phyloP scores from a whole-genome alignment of 2,329 filamentous ascomycete species.

The Lasiodiplodia sp. region DNA sequence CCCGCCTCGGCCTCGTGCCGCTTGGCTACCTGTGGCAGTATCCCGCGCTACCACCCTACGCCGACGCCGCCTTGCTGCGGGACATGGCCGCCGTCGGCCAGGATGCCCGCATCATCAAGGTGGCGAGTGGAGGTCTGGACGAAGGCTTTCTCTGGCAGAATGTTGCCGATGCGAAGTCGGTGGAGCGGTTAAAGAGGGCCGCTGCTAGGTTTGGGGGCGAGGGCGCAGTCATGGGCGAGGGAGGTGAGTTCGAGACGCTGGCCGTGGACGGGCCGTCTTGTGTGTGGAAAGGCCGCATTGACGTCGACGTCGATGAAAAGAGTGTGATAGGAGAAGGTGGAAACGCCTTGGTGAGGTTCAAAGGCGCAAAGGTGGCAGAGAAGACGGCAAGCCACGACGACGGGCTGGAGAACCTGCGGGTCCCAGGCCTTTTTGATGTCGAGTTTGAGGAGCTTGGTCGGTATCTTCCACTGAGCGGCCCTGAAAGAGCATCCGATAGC shows the following conservation, averaged over 20 bases:
- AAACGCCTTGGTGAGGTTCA: conserved; percentile 73
- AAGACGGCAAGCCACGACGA: conserved; percentile 45
- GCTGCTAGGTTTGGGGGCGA: conserved; percentile 72
- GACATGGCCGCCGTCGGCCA: conserved; percentile 83
- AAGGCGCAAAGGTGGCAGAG: conserved; percentile 61
- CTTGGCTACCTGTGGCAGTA: conserved; percentile 94
- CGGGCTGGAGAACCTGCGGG: conserved; percentile 52
- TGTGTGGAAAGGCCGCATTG: conserved; percentile 77
- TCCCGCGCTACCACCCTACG: conserved; percentile 69
- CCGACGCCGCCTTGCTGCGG: conserved; percentile 65
- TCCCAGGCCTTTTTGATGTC: conserved; percentile 72
- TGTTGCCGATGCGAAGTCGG: conserved; percentile 66
- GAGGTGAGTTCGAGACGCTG: conserved; percentile 94
- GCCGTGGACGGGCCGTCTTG: conserved; percentile 78
- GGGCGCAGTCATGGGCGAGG: conserved; percentile 85
- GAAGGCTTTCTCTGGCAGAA: conserved; percentile 81
- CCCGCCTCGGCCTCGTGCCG: conserved; percentile 81
- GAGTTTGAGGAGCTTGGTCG: conserved; percentile 58
- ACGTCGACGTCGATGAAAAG: conserved; percentile 65
- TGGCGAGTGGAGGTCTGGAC: conserved; percentile 88
- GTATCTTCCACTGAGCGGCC: background rate
- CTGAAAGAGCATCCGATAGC: background rate
- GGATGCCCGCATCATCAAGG: conserved; percentile 92
- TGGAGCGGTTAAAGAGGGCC: conserved; percentile 59
- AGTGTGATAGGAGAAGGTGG: conserved; percentile 76